These are phyloP conservation scores for Tulasnella sp. DNA, from an alignment of 768 basidiomycete genomes.

Conservation along the genomic window DNA sequence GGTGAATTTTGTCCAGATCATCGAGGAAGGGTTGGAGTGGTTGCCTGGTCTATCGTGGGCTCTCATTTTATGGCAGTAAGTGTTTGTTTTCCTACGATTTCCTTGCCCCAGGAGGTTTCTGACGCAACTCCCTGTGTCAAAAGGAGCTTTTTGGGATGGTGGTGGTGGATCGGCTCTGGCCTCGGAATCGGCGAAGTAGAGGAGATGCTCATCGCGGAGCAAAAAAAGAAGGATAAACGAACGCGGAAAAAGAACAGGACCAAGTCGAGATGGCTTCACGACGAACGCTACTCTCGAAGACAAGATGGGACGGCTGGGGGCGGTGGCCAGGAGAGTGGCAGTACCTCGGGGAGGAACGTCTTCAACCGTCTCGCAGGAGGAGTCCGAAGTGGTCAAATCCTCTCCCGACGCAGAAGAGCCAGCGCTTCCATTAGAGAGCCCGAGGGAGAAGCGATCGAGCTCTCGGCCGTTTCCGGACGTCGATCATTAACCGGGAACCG, in stretches of 20 bases:
- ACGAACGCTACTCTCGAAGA: neutral
- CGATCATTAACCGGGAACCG: neutral
- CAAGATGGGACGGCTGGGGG: constrained; percentile 38
- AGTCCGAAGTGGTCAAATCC: neutral
- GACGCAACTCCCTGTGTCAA: neutral
- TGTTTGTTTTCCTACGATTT: neutral
- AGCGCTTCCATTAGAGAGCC: neutral
- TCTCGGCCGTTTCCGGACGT: neutral
- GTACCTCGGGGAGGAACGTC: constrained; percentile 57
- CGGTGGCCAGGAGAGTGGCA: constrained; percentile 48
- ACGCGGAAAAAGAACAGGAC: neutral
- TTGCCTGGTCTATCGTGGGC: constrained; percentile 85
- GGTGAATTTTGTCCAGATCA: constrained; percentile 85
- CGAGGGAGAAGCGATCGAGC: neutral
- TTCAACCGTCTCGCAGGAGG: constrained; percentile 29
- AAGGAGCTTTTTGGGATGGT: constrained; percentile 76
- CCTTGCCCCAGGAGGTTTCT: neutral
- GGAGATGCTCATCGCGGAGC: constrained; percentile 48
- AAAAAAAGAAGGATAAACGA: constrained; percentile 26
- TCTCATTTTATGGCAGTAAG: constrained; percentile 91
- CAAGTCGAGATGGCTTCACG: constrained; percentile 24
- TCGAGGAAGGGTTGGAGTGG: constrained; percentile 87
- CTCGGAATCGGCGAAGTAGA: constrained; percentile 63
- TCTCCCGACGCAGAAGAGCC: neutral
- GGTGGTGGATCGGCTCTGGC: constrained; percentile 93